Conservation (phyloP, 129 eudicot genomes). For the Arctium lappa region DNA sequence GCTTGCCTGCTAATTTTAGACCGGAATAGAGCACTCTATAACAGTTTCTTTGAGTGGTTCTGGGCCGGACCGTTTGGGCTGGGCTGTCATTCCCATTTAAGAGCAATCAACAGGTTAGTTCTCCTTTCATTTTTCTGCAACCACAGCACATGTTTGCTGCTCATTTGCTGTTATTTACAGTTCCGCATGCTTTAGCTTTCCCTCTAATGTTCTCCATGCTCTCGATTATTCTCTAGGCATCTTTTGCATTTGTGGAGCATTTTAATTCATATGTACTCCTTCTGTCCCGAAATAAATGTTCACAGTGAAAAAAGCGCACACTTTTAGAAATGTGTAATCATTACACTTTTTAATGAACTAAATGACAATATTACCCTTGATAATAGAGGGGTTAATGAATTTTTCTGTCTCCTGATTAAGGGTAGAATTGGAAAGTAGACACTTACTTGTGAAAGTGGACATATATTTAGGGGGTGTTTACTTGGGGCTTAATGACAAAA, state of each 20-base stretch:
- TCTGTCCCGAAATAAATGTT: background rate
- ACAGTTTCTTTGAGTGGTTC: slow-evolving; percentile 8
- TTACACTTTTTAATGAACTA: background rate
- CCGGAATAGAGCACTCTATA: slow-evolving; percentile 31
- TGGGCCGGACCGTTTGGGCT: slow-evolving; percentile 22
- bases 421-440: background rate
- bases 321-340: background rate
- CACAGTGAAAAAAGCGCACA: background rate
- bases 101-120: slow-evolving; percentile 57
- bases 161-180: background rate
- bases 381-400: background rate
- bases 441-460: background rate
- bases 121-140: background rate
- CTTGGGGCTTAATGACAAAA: no score
- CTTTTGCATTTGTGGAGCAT: background rate
- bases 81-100: slow-evolving; percentile 39
- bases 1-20: slow-evolving; percentile 39
- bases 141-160: background rate
- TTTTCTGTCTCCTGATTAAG: background rate
- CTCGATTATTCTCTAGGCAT: background rate
- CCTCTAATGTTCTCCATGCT: background rate
- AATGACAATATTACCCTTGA: background rate
- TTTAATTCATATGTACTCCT: background rate
- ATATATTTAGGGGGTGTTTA: no score
- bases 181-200: background rate